These are phyloP conservation scores for Echeveria elegans DNA, from an alignment of 164 flowering plant genomes.

Conservation along the genomic window DNA sequence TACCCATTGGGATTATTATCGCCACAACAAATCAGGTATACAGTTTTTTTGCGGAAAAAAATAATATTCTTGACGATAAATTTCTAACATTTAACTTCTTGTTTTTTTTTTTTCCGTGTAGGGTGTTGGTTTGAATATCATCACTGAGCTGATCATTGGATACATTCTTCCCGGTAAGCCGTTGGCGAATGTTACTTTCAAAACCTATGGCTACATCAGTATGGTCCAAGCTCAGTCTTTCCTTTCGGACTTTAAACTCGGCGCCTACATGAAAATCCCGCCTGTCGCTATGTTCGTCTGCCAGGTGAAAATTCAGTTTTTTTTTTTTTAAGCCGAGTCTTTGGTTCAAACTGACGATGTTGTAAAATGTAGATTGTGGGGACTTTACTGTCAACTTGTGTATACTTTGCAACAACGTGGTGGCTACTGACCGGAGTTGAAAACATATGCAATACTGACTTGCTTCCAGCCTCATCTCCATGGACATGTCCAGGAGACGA, in stretches of 20 bases:
- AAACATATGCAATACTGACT: conserved; percentile 26
- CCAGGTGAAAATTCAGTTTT: conserved; percentile 24
- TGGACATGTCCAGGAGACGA: conserved; percentile 53
- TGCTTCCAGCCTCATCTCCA: conserved; percentile 42
- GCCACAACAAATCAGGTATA: conserved; percentile 64
- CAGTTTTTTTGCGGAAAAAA: no score
- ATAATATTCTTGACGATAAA: neutral
- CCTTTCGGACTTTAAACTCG: conserved; percentile 45
- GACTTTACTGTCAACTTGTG: conserved; percentile 30
- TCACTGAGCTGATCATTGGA: conserved; percentile 51
- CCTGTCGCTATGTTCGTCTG: conserved; percentile 50
- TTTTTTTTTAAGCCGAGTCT: conserved; percentile 3
- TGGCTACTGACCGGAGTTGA: conserved; percentile 34
- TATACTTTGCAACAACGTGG: conserved; percentile 43
- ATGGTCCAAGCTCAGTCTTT: conserved; percentile 46
- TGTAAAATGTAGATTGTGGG: conserved; percentile 24
- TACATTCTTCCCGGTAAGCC: conserved; percentile 56
- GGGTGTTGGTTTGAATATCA: conserved; percentile 43
- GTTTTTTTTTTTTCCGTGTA: conserved; percentile 11
- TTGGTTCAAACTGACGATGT: neutral
- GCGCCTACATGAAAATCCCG: conserved; percentile 61
- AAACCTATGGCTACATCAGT: conserved; percentile 56
- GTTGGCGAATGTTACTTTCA: conserved; percentile 52
- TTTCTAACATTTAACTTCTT: neutral
- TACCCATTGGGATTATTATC: conserved; percentile 62